Evolutionary conservation across 192 early-diverging fungal species (phyloP), one percentile per base, ranked within the genome.

Genomic region (Backusella australiensis): DNA sequence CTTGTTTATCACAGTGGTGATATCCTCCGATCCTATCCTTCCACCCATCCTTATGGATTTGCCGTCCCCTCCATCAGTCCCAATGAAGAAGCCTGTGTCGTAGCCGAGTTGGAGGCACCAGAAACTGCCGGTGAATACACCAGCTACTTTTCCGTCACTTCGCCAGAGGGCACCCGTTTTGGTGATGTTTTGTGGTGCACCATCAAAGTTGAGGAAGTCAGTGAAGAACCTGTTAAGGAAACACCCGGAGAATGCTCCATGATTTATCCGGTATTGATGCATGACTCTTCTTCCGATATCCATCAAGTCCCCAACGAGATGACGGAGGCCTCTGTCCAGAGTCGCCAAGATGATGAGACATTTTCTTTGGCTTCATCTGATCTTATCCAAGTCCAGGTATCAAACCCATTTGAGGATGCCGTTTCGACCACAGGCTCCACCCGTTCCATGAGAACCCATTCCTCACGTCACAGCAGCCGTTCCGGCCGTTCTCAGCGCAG

Each of bases 111-210:
- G 46, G 86, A 87, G 72, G 89, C 92, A 11, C 92, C 92, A 11
- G 73, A 76, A 9, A 71, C 66, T 9, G 86, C 90, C 59, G 92
- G 92, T n/a, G 76, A 83, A 7, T 87, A 93, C 73, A 81, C 86
- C 23, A 89, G 88, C 73, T 86, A 87, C 80, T 93, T 91, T 86
- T 82, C 89, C 3, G 75, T 93, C 71, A 84, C 85, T 68, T 82
- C 85, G 0, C 85, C 88, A 11, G 75, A 85, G 1, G 92, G 92
- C 7, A 81, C 82, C 36, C 85, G 84, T 49, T 93, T 93, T 83
- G 92, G 92, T 8, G 85, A 91, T 70, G 80, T 82, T 21, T 65
- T 92, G 41, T 93, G 92, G 92, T 93, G 92, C 68, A 82, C 87
- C 29, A 86, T 93, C 49, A 67, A 74, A 21, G 92, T 93, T 1